A percentile compares a stretch with the other conserved stretches of the same genome.
Evolutionary conservation across 768 basidiomycete species (phyloP).

Genomic region (Kwoniella newhampshirensis): DNA sequence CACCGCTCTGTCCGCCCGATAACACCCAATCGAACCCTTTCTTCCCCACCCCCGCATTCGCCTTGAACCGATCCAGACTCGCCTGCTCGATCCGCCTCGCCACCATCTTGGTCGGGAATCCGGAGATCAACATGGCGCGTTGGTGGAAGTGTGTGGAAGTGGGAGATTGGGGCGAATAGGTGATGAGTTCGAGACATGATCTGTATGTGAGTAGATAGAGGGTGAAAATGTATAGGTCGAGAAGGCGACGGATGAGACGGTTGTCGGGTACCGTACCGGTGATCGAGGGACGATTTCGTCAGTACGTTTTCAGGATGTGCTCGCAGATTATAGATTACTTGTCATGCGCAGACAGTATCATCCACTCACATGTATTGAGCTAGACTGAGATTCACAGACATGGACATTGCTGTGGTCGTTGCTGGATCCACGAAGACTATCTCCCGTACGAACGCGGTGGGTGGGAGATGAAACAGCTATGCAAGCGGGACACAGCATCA

Average conservation of each 20-base stretch:
- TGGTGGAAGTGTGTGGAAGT: slow-evolving; percentile 70
- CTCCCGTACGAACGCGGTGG: slow-evolving; percentile 88
- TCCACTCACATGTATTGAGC: slow-evolving; percentile 87
- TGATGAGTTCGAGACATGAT: slow-evolving; percentile 72
- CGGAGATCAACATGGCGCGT: slow-evolving; percentile 72
- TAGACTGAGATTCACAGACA: slow-evolving; percentile 87
- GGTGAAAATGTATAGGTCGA: not conserved
- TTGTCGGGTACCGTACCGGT: not conserved
- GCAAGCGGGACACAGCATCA: no score
- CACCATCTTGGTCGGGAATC: slow-evolving; percentile 54
- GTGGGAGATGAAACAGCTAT: slow-evolving; percentile 37
- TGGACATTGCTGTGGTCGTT: slow-evolving; percentile 74
- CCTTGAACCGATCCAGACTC: slow-evolving; percentile 83
- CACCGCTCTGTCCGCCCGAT: slow-evolving; percentile 4
- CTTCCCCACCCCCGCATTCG: slow-evolving; percentile 87
- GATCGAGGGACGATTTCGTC: no score
- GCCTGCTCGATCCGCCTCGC: slow-evolving; percentile 81
- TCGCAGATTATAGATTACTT: no score
- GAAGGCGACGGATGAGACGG: not conserved
- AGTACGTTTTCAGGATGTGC: no score
- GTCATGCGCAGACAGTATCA: no score
- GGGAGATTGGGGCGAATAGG: slow-evolving; percentile 63
- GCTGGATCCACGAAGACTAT: slow-evolving; percentile 88
- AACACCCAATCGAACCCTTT: slow-evolving; percentile 87
- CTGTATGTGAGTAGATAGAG: slow-evolving; percentile 18